Evolutionary conservation across 257 asterid species (phyloP), one percentile per base, ranked within the genome.

Genomic region (Solanum piurae): DNA sequence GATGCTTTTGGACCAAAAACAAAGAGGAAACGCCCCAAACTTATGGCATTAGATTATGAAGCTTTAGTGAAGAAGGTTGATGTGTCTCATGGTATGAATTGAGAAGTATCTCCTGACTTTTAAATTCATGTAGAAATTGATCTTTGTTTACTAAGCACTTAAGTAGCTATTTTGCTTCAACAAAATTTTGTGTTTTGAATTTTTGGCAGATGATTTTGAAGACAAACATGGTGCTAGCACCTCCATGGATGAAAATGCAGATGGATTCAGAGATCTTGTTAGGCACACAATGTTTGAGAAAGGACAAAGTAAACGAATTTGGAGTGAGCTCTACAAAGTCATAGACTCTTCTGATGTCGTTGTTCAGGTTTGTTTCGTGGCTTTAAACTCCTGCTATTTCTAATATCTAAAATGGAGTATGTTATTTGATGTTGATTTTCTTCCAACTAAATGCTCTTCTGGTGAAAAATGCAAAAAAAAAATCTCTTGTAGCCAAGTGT

Each of bases 311-410:
- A 97, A 97, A 89, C 98, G 99, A 89, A 95, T 97, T 88, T 97
- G 99, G 99, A 98, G 99, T 87, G 99, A 97, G 90, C 98, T 97
- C 58, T 97, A 96, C 92, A 97, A 95, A 93, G 99, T 97, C 74
- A 92, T 97, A n/a, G 99, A 97, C 90, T 97, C 99, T 80, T 97
- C 99, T 12, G 99, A 97, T 91, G 98, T 96, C 86, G 96, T 97
- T 88, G 92, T 97, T 73, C 99, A 97, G 99, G 99, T 97, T 87
- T 33, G 84, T 44, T 33, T 44, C 13, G 7, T 72, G 49, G 5
- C 69, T 72, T 58, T 84, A 1, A 38, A 40, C 49, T 31, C 79
- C 74, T 29, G 37, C 33, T 80, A 14, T 80, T 29, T 80, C 42
- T 44, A 46, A 46, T 71, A 71, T 3, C 38, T 29, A 16, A 71